A percentile compares a stretch with the other conserved stretches of the same genome.
These are phyloP conservation scores for Suhomyces emberorum DNA, from an alignment of 805 yeast genomes.

Conservation along the genomic window DNA sequence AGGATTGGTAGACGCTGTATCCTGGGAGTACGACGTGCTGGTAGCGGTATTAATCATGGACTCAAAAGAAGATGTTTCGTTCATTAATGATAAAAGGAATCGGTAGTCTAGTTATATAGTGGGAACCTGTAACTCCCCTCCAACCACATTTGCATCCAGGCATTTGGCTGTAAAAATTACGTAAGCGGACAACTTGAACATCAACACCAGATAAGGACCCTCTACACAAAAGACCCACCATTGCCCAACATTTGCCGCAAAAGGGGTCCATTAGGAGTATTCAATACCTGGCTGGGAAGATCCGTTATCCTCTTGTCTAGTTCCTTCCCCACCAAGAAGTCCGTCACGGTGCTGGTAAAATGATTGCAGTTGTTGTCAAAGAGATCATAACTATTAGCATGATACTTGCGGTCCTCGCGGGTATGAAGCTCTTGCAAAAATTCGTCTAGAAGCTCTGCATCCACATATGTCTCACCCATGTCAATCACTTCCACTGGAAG, in stretches of 20 bases:
- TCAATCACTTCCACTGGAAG: conserved; percentile 50
- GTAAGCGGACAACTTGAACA: not conserved
- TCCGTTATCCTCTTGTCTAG: conserved; percentile 52
- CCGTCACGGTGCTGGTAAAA: conserved; percentile 54
- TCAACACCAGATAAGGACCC: not conserved
- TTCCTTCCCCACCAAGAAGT: conserved; percentile 54
- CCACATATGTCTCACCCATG: conserved; percentile 51
- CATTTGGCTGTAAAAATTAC: conserved; percentile 2
- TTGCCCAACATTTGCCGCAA: conserved; percentile 32
- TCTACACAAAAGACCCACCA: conserved; percentile 10
- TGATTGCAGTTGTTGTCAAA: conserved; percentile 68
- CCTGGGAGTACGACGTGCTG: not conserved
- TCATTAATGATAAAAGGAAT: not conserved
- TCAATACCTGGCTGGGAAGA: conserved; percentile 51
- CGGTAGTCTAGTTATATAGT: not conserved
- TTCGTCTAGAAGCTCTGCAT: conserved; percentile 51
- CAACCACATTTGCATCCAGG: not conserved
- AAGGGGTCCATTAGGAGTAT: conserved; percentile 34
- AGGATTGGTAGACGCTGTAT: not conserved
- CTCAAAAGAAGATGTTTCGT: not conserved
- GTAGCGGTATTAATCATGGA: not conserved
- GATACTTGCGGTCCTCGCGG: conserved; percentile 39
- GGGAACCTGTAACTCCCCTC: not conserved
- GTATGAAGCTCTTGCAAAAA: conserved; percentile 47
- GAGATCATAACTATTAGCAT: conserved; percentile 50